Evolutionary conservation across 306 rosid genomes (phyloP).

Genomic region (Ochetophila trinervis): DNA sequence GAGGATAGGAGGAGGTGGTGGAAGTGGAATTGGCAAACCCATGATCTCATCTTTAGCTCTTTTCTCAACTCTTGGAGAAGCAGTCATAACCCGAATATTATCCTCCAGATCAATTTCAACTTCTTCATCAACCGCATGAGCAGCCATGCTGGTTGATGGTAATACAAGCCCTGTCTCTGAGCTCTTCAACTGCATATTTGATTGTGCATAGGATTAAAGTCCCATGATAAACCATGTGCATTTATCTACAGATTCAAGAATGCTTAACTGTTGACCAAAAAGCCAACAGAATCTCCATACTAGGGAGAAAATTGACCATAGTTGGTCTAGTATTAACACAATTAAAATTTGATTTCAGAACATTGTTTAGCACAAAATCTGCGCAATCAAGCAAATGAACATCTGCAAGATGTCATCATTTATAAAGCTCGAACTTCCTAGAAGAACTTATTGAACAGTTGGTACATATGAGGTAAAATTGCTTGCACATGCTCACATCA

Average conservation of each 20-base stretch:
- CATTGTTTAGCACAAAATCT: not conserved
- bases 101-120: constrained; percentile 64
- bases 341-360: not conserved
- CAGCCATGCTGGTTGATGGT: constrained; percentile 84
- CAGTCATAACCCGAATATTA: constrained; percentile 34
- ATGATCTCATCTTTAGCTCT: constrained; percentile 32
- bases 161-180: constrained; percentile 42
- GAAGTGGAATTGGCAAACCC: constrained; percentile 42
- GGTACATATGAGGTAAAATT: constrained; percentile 15
- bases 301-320: not conserved
- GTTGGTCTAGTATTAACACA: not conserved
- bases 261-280: not conserved
- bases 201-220: constrained; percentile 11
- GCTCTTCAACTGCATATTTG: constrained; percentile 47
- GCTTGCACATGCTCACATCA: not conserved
- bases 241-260: not conserved
- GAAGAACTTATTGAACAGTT: constrained; percentile 11
- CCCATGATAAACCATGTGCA: not conserved
- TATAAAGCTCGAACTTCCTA: not conserved
- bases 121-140: constrained; percentile 70
- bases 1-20: constrained; percentile 53
- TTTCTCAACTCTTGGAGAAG: constrained; percentile 37
- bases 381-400: not conserved
- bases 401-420: not conserved
- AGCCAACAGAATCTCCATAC: not conserved